Evolutionary conservation across 192 early-diverging fungal genomes (phyloP).

Genomic region (Dimargaris cristalligena): DNA sequence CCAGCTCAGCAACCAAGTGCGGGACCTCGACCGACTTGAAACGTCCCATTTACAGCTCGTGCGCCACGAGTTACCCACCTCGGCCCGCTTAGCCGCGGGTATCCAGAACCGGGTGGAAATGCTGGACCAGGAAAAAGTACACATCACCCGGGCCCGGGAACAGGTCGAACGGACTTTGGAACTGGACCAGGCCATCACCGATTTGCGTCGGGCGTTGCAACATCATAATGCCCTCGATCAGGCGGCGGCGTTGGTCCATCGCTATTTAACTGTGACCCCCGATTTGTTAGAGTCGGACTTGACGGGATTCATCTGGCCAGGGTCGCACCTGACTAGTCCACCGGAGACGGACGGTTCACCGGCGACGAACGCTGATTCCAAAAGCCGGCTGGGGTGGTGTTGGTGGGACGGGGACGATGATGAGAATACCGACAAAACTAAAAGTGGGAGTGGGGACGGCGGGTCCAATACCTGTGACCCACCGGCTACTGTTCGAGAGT

Average conservation of each 20-base stretch:
- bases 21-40: neutral
- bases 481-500: constrained; percentile 29
- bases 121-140: neutral
- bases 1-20: neutral
- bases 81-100: neutral
- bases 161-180: neutral
- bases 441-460: neutral
- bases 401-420: neutral
- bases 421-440: too few species aligned
- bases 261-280: neutral
- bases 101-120: constrained; percentile 3
- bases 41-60: neutral
- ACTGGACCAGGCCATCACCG: neutral
- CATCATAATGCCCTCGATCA: neutral
- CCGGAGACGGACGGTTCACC: too few species aligned
- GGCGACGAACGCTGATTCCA: neutral
- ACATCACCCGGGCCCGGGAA: neutral
- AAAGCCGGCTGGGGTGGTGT: too few species aligned
- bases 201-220: neutral
- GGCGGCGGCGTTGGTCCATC: constrained; percentile 5
- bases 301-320: neutral
- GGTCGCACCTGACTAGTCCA: too few species aligned
- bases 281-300: neutral
- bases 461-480: neutral
- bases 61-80: neutral